Conservation (phyloP, 257 asterid genomes). For the Rauvolfia tetraphylla region DNA sequence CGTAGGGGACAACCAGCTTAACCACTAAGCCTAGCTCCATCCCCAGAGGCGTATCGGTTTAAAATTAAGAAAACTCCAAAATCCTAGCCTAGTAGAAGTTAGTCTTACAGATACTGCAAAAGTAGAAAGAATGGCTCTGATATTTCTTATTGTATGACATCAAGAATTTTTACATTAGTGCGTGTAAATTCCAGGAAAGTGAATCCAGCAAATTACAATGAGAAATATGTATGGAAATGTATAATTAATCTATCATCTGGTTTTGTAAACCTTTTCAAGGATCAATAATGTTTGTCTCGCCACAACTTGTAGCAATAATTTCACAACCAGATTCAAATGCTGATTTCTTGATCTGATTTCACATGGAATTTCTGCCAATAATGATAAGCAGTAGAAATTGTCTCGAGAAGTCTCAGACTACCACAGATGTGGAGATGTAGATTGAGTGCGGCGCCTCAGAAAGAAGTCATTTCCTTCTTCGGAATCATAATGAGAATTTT, state of each 20-base stretch:
- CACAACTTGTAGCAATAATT: background rate
- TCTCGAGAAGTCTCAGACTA: background rate
- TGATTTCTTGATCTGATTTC: background rate
- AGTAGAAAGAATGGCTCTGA: background rate
- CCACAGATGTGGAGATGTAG: background rate
- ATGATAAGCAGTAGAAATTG: background rate
- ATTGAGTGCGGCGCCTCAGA: background rate
- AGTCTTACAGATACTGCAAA: no score
- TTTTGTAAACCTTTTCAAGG: background rate
- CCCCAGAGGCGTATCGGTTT: no score
- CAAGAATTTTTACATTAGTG: background rate
- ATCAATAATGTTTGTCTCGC: background rate
- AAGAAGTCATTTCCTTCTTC: conserved; percentile 2
- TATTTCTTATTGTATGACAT: background rate
- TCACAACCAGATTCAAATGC: background rate
- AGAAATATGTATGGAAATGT: background rate
- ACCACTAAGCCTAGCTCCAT: no score
- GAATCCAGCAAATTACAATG: background rate
- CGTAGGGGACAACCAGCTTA: no score
- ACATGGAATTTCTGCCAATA: background rate
- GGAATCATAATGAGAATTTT: conserved; percentile 41
- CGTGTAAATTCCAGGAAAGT: background rate
- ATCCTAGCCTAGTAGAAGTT: no score
- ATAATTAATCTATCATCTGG: background rate
- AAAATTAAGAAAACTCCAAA: no score